A percentile compares a stretch with the other conserved stretches of the same genome.
phyloP scores from a whole-genome alignment of 169 alveolate genomes.

The Cystoisospora suis region DNA sequence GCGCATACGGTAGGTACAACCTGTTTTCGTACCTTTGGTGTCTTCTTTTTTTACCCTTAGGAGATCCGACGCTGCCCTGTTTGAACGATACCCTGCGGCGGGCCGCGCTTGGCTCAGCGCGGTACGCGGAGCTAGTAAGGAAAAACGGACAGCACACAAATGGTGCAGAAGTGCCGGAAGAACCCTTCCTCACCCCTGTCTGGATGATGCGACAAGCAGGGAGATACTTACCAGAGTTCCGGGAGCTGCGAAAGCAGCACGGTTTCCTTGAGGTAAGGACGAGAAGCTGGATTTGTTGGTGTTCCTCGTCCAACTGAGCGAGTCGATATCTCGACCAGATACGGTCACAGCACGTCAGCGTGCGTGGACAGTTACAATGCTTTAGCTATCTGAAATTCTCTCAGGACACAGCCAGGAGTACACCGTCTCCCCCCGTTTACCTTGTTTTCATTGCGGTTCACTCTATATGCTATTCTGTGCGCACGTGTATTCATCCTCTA shows the following conservation, averaged over 20 bases:
- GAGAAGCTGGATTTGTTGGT: neutral
- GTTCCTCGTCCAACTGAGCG: too few species aligned
- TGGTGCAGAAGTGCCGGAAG: neutral
- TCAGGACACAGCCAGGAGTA: too few species aligned
- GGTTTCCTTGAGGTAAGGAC: slow-evolving; percentile 75
- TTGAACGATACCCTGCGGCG: slow-evolving; percentile 33
- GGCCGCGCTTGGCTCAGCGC: slow-evolving; percentile 24
- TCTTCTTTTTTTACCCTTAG: neutral
- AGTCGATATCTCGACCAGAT: too few species aligned
- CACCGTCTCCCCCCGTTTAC: too few species aligned
- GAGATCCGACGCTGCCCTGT: neutral
- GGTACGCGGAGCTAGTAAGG: slow-evolving; percentile 19
- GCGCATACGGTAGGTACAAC: too few species aligned
- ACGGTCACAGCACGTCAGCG: too few species aligned
- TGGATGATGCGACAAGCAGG: slow-evolving; percentile 91
- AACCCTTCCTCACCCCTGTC: slow-evolving; percentile 71
- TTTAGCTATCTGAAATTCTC: too few species aligned
- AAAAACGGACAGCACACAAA: neutral
- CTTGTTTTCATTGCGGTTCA: too few species aligned
- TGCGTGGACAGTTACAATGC: too few species aligned
- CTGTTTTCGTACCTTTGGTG: too few species aligned
- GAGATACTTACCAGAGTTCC: slow-evolving; percentile 83
- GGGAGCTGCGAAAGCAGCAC: slow-evolving; percentile 67
- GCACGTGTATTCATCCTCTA: too few species aligned
- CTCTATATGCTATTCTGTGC: too few species aligned